These are phyloP conservation scores for Umbilicaria muhlenbergii DNA, from an alignment of 495 filamentous ascomycete species.

Conservation along the genomic window DNA sequence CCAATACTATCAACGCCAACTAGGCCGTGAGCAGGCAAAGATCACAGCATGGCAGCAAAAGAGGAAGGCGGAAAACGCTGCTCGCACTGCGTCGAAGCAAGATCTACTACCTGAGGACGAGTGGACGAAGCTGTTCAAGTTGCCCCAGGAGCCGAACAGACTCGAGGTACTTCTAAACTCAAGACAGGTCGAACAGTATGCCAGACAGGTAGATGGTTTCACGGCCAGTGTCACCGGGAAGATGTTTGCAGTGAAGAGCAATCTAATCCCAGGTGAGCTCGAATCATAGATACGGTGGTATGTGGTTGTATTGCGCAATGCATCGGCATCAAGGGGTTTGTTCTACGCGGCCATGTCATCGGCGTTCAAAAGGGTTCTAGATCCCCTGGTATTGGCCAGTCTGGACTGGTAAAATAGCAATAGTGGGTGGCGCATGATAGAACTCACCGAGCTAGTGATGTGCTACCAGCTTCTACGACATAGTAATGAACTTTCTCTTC, in stretches of 20 bases:
- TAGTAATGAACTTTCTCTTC: too few species aligned
- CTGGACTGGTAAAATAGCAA: too few species aligned
- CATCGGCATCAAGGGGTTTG: too few species aligned
- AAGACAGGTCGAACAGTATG: constrained; percentile 94
- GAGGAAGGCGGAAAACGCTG: constrained; percentile 86
- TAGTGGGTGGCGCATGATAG: too few species aligned
- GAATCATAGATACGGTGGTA: too few species aligned
- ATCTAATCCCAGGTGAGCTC: constrained; percentile 32
- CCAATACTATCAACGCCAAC: constrained; percentile 92
- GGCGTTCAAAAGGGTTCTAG: too few species aligned
- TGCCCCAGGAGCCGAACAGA: constrained; percentile 82
- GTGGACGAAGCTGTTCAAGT: constrained; percentile 95
- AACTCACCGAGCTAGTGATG: too few species aligned
- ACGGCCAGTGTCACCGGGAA: constrained; percentile 78
- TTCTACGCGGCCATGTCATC: too few species aligned
- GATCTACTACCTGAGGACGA: constrained; percentile 84
- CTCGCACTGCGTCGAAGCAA: constrained; percentile 74
- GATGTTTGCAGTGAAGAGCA: constrained; percentile 94
- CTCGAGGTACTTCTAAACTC: constrained; percentile 87
- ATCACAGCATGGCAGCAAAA: constrained; percentile 92
- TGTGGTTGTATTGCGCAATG: too few species aligned
- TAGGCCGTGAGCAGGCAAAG: constrained; percentile 92
- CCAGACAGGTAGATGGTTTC: constrained; percentile 94
- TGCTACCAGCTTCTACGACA: too few species aligned
- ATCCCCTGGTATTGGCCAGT: too few species aligned